Base-by-base conservation (phyloP, 2,329 filamentous ascomycete species). In the Verruconis gallopava region DNA sequence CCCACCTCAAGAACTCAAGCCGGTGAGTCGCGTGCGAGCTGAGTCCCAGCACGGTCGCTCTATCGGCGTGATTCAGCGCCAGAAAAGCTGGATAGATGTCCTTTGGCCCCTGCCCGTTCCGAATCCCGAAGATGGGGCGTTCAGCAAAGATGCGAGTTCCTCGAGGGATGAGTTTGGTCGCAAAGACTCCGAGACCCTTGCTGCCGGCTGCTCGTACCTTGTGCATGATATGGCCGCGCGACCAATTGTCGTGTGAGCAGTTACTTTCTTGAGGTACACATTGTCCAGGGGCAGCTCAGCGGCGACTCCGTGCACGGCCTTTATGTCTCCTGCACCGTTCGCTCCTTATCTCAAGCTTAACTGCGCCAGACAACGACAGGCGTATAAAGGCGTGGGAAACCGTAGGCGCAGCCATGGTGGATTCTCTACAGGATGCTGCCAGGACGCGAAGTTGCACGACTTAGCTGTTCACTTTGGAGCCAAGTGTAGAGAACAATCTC, bases 171-270 rank as follows among this genome's bases (percentile, higher is more conserved):
- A 42, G 42, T 2, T 18, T 28, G 20, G 42, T 47, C 19, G 52
- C 51, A 36, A 54, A 53, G 45, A 53, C 49, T 6, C 52, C 52
- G n/a, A 53, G 47, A 13, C 52, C 52, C 42, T 50, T 51, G 43
- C 37, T 34, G 18, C 48, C 50, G 9, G 52, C 49, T 25, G 42
- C 18, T 18, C 47, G 43, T 33, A 53, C 43, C 35, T 52, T 47
- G 40, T 47, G 47, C 49, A 50, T 51, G 44, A 35, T 20, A 41
- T 47, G 14, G 25, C n/a, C 25, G 25, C 25, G 25, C n/a, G 25
- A 30, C 25, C 25, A 30, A n/a, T n/a, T 30, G 25, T 30, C 25
- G 25, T 30, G 25, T 30, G 25, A 30, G 6, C 9, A 30, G 25
- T 30, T 30, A n/a, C 25, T n/a, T n/a, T 30, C 25, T 30, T 30